Evolutionary conservation across 106 monocot species (phyloP).

Genomic region (Acanthochlamys bracteata): DNA sequence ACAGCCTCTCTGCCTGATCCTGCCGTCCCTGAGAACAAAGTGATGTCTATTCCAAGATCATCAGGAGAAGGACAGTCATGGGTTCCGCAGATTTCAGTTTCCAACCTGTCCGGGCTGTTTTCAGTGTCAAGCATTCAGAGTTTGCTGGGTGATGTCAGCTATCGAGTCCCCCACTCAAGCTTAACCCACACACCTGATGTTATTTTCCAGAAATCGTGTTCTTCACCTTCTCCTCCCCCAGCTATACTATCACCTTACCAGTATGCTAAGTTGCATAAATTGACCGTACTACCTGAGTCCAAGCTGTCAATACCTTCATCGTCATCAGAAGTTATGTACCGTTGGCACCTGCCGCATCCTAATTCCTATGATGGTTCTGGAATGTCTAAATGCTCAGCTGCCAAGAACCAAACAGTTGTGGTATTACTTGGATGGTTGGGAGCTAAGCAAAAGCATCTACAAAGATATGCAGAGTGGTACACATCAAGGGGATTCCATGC

Average conservation of each 20-base stretch:
- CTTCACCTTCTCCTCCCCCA: conserved; percentile 18
- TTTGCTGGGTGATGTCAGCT: neutral
- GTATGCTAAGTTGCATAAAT: conserved; percentile 48
- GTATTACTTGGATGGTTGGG: conserved; percentile 94
- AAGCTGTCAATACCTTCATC: conserved; percentile 12
- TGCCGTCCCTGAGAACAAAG: neutral
- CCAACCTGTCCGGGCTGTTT: conserved; percentile 13
- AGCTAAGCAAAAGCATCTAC: conserved; percentile 80
- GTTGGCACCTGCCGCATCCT: conserved; percentile 78
- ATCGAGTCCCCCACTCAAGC: neutral
- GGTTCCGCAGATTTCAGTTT: conserved; percentile 25
- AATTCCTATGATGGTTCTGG: conserved; percentile 8
- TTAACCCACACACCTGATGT: conserved; percentile 6
- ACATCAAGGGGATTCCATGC: conserved; percentile 87
- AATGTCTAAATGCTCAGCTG: conserved; percentile 18
- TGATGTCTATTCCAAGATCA: neutral
- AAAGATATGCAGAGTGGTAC: conserved; percentile 92
- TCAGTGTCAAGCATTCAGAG: conserved; percentile 1
- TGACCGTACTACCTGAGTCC: conserved; percentile 5
- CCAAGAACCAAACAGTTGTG: conserved; percentile 69
- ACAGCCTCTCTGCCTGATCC: conserved; percentile 10
- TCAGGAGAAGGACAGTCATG: conserved; percentile 13
- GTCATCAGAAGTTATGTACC: conserved; percentile 45
- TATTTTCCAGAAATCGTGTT: conserved; percentile 8
- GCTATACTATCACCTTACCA: conserved; percentile 40